Evolutionary conservation across 257 asterid genomes (phyloP), one percentile per base, ranked within the genome.

Genomic region (Oldenlandia corymbosa): DNA sequence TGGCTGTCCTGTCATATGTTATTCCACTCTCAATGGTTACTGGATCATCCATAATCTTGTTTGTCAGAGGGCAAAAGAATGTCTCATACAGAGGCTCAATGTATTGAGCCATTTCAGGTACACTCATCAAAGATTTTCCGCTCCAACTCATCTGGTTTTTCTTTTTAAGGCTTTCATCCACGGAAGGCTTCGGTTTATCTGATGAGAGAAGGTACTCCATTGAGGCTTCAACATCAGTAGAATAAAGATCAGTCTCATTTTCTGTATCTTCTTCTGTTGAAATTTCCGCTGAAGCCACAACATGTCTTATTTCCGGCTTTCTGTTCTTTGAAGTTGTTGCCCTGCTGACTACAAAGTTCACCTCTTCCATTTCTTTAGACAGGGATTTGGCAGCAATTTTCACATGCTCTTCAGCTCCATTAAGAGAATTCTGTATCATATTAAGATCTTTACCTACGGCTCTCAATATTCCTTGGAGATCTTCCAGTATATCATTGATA

Each of bases 31-130:
- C 92, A 57, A 81, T 53, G 3, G 96, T 84, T 0, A 82, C 92
- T 21, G 96, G 96, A 68, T 88, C 95, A 46, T 85, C 90, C 96
- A 88, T 82, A 34, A 88, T 74, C 81, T 68, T 74, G 54, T 82
- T 81, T 13, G 90, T 77, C 62, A 86, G 52, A 17, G 96, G 96
- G 63, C 96, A 88, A 66, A 77, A 86, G 68, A 88, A 88, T 0
- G 90, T 77, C 23, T 81, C 95, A 64, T 88, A 88, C 28, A 82
- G 52, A 14, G 95, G 96, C 67, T 88, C 96, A 78, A 79, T 68
- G 73, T 80, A 83, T 51, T 76, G 88, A 76, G 83, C 82, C 71
- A 83, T 46, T 36, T 73, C 76, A 13, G 81, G 85, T 52, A 74
- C 48, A 31, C 79, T 75, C 74, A 39, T 71, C 28, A 62, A 64